These are phyloP conservation scores for Plicaturopsis crispa DNA, from an alignment of 768 basidiomycete species.

Conservation along the genomic window DNA sequence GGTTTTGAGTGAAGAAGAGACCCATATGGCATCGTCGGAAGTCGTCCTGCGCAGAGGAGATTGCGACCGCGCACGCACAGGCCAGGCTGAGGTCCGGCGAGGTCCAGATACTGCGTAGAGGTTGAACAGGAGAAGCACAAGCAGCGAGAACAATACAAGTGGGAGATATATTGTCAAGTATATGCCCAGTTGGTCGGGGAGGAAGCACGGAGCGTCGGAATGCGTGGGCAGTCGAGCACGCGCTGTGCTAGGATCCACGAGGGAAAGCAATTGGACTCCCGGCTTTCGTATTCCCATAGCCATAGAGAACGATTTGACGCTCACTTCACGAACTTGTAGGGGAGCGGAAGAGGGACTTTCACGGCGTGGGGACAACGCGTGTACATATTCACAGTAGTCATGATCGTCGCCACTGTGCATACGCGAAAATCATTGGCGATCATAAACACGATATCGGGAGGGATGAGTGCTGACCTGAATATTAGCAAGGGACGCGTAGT, in stretches of 20 bases:
- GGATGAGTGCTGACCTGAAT: conserved; percentile 49
- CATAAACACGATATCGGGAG: not conserved
- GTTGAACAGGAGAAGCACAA: no score
- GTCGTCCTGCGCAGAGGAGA: no score
- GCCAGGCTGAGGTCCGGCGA: no score
- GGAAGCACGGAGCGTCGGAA: conserved; percentile 60
- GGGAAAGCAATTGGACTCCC: conserved; percentile 85
- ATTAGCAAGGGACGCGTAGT: conserved; percentile 58
- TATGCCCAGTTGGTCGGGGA: conserved; percentile 80
- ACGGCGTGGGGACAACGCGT: conserved; percentile 23
- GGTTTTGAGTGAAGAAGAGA: no score
- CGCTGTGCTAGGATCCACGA: conserved; percentile 35
- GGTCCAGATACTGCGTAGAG: no score
- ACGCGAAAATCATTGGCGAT: conserved; percentile 7
- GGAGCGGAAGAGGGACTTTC: conserved; percentile 9
- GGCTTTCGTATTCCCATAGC: conserved; percentile 80
- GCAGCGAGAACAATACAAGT: no score
- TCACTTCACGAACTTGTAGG: conserved; percentile 47
- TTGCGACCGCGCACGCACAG: no score
- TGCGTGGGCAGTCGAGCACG: conserved; percentile 24
- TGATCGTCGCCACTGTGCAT: conserved; percentile 81
- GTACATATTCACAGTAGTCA: conserved; percentile 83
- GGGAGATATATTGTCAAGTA: no score
- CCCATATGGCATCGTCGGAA: no score
- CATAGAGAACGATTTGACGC: conserved; percentile 87